phyloP scores from a whole-genome alignment of 768 basidiomycete species.

The Leccinum ochraceum region DNA sequence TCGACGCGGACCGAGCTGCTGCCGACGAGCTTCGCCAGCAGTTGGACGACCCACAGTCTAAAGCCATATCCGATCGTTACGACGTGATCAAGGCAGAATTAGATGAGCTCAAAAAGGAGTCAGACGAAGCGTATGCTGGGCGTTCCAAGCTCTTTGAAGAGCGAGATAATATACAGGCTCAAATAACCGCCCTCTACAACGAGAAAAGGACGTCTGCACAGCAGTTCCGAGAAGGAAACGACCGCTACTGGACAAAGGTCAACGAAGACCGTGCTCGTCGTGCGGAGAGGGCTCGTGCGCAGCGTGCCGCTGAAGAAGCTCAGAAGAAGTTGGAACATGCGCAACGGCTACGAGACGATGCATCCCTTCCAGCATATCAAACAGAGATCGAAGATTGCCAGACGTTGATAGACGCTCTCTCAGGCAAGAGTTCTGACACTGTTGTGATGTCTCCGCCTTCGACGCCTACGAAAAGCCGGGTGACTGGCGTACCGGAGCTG shows the following conservation, averaged over 20 bases:
- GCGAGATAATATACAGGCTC: conserved; percentile 68
- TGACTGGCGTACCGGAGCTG: conserved; percentile 73
- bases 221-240: conserved; percentile 78
- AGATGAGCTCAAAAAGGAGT: conserved; percentile 81
- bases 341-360: conserved; percentile 86
- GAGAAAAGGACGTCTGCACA: conserved; percentile 75
- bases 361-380: conserved; percentile 86
- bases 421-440: conserved; percentile 57
- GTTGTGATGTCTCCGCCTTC: conserved; percentile 45
- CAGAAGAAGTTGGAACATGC: conserved; percentile 79
- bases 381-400: conserved; percentile 95
- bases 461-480: conserved; percentile 40
- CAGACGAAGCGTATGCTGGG: conserved; percentile 80
- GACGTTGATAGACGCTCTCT: conserved; percentile 85
- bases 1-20: conserved; percentile 54
- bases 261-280: conserved; percentile 87
- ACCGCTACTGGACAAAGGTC: conserved; percentile 79
- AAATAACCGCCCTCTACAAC: conserved; percentile 69
- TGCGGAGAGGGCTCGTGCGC: conserved; percentile 72
- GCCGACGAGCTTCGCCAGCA: conserved; percentile 81
- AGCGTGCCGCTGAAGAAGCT: conserved; percentile 75
- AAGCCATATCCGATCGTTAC: conserved; percentile 78
- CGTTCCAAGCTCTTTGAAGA: conserved; percentile 86
- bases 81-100: conserved; percentile 83
- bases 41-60: conserved; percentile 88